phyloP scores from a whole-genome alignment of 768 basidiomycete species.

The Leccinellum rugosiceps region DNA sequence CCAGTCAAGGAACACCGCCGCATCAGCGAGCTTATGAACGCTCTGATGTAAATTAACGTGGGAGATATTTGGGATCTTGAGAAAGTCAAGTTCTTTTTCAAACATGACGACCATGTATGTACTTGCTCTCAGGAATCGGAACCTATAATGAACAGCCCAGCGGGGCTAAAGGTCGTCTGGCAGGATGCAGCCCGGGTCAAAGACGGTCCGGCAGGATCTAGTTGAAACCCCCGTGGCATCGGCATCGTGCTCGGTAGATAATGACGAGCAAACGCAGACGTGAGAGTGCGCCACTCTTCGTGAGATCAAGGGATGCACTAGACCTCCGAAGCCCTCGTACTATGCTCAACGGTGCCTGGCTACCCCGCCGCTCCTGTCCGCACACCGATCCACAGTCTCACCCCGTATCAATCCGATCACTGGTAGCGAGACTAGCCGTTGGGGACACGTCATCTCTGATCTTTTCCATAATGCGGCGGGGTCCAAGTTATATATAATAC shows the following conservation, averaged over 20 bases:
- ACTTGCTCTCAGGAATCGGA: not conserved
- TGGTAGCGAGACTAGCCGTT: not conserved
- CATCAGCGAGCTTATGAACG: too few species aligned
- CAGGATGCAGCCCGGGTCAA: not conserved
- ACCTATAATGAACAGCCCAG: not conserved
- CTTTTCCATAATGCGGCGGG: not conserved
- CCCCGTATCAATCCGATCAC: not conserved
- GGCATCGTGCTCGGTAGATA: not conserved
- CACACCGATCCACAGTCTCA: too few species aligned
- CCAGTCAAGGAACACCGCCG: not conserved
- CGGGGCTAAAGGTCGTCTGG: not conserved
- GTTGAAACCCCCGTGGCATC: too few species aligned
- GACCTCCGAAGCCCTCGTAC: too few species aligned
- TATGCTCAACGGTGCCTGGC: too few species aligned
- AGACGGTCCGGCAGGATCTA: too few species aligned
- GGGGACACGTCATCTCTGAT: not conserved
- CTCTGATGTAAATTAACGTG: not conserved
- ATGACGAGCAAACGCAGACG: not conserved
- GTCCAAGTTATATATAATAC: not conserved
- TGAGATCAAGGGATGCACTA: too few species aligned
- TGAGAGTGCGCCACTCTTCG: not conserved
- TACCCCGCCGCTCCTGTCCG: not conserved
- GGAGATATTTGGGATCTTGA: too few species aligned
- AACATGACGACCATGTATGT: too few species aligned
- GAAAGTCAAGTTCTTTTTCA: too few species aligned